Conservation (phyloP, 768 basidiomycete genomes). For the Psilocybe tampanensis region DNA sequence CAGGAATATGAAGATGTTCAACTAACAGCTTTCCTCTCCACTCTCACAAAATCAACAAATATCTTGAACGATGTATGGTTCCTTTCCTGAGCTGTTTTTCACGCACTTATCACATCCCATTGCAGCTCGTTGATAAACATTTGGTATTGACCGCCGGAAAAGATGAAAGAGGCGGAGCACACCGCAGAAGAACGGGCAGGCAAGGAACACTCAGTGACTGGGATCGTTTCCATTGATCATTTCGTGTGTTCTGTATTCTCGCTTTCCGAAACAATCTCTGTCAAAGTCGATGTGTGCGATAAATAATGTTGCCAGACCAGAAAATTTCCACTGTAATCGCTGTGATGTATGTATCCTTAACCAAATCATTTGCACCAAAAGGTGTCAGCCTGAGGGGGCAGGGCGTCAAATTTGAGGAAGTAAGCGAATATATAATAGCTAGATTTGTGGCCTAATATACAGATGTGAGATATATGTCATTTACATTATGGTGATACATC, state of each 20-base stretch:
- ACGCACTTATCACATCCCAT: conserved; percentile 4
- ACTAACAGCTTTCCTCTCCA: conserved; percentile 84
- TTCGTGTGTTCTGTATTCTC: neutral
- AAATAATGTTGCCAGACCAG: too few species aligned
- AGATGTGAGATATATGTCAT: neutral
- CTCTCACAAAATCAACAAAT: conserved; percentile 86
- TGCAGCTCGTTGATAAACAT: conserved; percentile 82
- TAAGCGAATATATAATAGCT: neutral
- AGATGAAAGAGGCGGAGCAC: conserved; percentile 52
- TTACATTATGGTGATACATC: neutral
- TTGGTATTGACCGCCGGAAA: conserved; percentile 57
- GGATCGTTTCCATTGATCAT: conserved; percentile 48
- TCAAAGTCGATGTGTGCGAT: too few species aligned
- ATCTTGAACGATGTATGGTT: conserved; percentile 83
- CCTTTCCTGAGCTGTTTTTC: conserved; percentile 4
- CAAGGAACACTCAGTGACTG: conserved; percentile 51
- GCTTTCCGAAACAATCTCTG: neutral
- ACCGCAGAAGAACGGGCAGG: conserved; percentile 56
- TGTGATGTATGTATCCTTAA: too few species aligned
- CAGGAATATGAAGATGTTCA: conserved; percentile 98
- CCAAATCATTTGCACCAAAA: too few species aligned
- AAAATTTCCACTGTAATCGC: too few species aligned
- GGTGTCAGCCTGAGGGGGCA: too few species aligned
- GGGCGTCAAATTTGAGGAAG: too few species aligned
- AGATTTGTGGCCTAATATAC: neutral